A percentile compares a stretch with the other conserved stretches of the same genome.
phyloP scores from a whole-genome alignment of 805 yeast genomes.

The Tetrapisispora pingtungensis region DNA sequence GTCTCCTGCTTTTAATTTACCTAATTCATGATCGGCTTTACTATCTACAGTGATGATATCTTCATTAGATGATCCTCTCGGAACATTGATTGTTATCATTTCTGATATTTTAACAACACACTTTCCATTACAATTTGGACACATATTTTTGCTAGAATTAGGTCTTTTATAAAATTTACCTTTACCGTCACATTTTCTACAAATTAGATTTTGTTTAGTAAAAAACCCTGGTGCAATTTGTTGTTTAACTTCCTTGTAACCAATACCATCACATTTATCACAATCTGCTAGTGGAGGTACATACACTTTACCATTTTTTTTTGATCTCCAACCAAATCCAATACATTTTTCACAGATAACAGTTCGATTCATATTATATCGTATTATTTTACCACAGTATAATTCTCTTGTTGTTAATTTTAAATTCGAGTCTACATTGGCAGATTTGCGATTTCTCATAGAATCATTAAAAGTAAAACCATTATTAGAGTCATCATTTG shows the following conservation, averaged over 20 bases:
- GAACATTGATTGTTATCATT: constrained; percentile 65
- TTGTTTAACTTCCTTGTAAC: constrained; percentile 47
- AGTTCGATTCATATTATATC: constrained; percentile 61
- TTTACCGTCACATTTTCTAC: constrained; percentile 60
- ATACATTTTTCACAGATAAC: constrained; percentile 62
- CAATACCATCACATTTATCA: constrained; percentile 62
- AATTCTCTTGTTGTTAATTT: constrained; percentile 62
- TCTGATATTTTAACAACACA: constrained; percentile 55
- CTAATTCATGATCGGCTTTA: constrained; percentile 72
- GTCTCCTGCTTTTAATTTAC: constrained; percentile 60
- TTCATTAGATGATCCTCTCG: constrained; percentile 56
- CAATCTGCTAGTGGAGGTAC: constrained; percentile 46
- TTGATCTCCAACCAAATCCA: constrained; percentile 60
- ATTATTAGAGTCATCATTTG: constrained; percentile 28
- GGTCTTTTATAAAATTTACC: constrained; percentile 39
- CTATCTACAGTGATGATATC: constrained; percentile 53
- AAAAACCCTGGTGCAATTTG: constrained; percentile 68
- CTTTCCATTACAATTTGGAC: constrained; percentile 66
- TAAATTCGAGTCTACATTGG: constrained; percentile 46
- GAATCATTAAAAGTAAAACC: neutral
- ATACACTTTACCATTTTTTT: constrained; percentile 16
- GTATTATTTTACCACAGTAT: constrained; percentile 71
- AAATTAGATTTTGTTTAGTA: constrained; percentile 49
- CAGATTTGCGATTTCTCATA: neutral
- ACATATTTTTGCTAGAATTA: constrained; percentile 45